Percentiles rank a stretch among this genome's conserved stretches.
Conservation (phyloP, 257 asterid genomes). For the Solanum habrochaites region DNA sequence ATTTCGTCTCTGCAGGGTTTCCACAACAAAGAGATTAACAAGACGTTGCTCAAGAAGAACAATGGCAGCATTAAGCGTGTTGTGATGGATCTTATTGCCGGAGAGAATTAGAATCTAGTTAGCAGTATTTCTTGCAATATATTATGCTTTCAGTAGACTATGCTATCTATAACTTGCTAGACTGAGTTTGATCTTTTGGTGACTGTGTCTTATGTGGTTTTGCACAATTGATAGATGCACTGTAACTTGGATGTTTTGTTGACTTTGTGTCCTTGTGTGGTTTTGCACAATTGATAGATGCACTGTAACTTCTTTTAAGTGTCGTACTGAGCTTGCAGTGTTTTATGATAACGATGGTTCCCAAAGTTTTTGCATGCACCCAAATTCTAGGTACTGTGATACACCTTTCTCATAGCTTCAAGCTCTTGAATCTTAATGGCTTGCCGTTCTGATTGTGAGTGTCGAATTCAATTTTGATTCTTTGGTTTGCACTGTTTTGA, state of each 20-base stretch:
- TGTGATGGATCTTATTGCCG: conserved; percentile 65
- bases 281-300: not conserved
- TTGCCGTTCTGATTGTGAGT: not conserved
- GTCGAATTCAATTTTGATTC: not conserved
- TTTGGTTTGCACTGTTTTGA: not conserved
- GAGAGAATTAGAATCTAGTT: conserved; percentile 15
- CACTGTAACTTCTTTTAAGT: not conserved
- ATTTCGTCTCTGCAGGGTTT: conserved; percentile 51
- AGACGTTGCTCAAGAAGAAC: conserved; percentile 63
- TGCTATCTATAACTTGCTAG: not conserved
- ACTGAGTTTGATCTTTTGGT: not conserved
- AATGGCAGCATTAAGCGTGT: conserved; percentile 71
- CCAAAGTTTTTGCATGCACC: not conserved
- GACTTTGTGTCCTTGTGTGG: not conserved
- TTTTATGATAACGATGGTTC: not conserved
- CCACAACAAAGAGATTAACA: conserved; percentile 35
- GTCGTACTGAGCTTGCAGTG: not conserved
- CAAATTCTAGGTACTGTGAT: not conserved
- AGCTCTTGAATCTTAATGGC: conserved; percentile 57
- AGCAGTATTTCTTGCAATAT: not conserved
- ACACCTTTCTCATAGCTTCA: conserved; percentile 27
- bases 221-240: not conserved
- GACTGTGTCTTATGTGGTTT: not conserved
- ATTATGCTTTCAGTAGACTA: not conserved
- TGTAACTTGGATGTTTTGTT: not conserved